A percentile compares a stretch with the other conserved stretches of the same genome.
These are phyloP conservation scores for Auricularia heimuer DNA, from an alignment of 768 basidiomycete species.

Conservation along the genomic window DNA sequence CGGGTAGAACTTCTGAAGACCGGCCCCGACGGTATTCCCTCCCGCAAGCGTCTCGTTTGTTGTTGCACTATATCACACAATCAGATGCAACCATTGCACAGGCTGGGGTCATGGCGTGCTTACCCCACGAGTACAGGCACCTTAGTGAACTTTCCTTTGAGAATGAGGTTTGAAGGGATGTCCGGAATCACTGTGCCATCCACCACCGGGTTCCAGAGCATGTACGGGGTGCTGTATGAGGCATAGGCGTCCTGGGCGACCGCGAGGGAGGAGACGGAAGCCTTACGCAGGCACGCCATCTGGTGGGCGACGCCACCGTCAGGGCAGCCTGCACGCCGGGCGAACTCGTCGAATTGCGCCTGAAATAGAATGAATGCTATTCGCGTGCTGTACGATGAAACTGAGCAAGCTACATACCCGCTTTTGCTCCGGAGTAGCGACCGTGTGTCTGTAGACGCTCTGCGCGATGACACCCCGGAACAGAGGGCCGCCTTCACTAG, in stretches of 20 bases:
- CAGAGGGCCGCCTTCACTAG: slow-evolving; percentile 27
- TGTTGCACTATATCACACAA: slow-evolving; percentile 30
- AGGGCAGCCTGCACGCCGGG: slow-evolving; percentile 40
- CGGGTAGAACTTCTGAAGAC: slow-evolving; percentile 36
- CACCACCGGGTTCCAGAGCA: slow-evolving; percentile 42
- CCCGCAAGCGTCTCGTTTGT: slow-evolving; percentile 49
- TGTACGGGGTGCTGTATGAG: slow-evolving; percentile 28
- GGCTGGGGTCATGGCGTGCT: slow-evolving; percentile 6
- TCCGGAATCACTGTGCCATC: slow-evolving; percentile 44
- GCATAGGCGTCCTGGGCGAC: slow-evolving; percentile 42
- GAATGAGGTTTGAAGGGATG: slow-evolving; percentile 38
- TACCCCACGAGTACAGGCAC: slow-evolving; percentile 55
- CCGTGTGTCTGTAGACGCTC: slow-evolving; percentile 44
- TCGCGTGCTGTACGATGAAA: neutral
- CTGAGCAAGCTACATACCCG: slow-evolving; percentile 26
- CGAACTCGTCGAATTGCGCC: slow-evolving; percentile 46
- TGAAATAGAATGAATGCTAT: slow-evolving; percentile 14
- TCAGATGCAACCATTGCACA: slow-evolving; percentile 6
- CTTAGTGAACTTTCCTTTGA: slow-evolving; percentile 34
- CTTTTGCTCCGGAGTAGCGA: slow-evolving; percentile 43
- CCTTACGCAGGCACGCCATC: slow-evolving; percentile 40
- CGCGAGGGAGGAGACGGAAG: slow-evolving; percentile 41
- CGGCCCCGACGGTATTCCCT: slow-evolving; percentile 28
- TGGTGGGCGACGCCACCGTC: slow-evolving; percentile 24
- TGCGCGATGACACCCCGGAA: slow-evolving; percentile 53